Base-by-base conservation (phyloP, 2,329 filamentous ascomycete species). In the Alternaria solani region DNA sequence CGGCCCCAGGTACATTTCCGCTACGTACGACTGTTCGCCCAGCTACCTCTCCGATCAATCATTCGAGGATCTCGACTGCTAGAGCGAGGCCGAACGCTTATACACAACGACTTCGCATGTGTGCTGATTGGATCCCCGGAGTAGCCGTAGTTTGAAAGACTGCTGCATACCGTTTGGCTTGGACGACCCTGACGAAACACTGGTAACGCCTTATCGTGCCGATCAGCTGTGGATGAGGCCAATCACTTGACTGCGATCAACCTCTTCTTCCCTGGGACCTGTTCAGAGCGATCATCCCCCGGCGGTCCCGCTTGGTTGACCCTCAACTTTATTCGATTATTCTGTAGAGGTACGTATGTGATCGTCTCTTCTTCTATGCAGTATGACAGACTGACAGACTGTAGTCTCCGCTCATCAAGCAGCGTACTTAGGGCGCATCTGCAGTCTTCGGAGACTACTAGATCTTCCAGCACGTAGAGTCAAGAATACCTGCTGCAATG, bases 1-100 rank as follows among this genome's bases (percentile, higher is more conserved):
- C 23, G 28, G 53, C 57, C 16, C 62, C 62, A 60, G 48, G 49
- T 52, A 62, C 62, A 54, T 7, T 23, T 41, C 25, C 34, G n/a
- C 30, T 38, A 48, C 32, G 41, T 36, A 41, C 36, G 51, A 32
- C 34, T 38, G 32, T 18, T 56, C 49, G 32, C 26, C 26, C 34
- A 23, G 51, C 46, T 20, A 51, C 39, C 26, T 34, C 20, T 54
- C 49, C 54, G 34, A 42, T 28, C 54, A 48, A 48, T 48, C 14
- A 2, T 16, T 36, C 28, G 14, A 16, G 28, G 30, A 48, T 30
- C 20, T 53, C n/a, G 14, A 32, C 43, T 49, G 18, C 49, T 49
- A 16, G 28, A 43, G 51, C 44, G 39, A 61, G 53, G 18, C 48
- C 36, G 34, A 42, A 38, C 42, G 42, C 20, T 42, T 34, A 44